Conservation (phyloP, 176 grass and related monocot species). For the Musa beccarii region DNA sequence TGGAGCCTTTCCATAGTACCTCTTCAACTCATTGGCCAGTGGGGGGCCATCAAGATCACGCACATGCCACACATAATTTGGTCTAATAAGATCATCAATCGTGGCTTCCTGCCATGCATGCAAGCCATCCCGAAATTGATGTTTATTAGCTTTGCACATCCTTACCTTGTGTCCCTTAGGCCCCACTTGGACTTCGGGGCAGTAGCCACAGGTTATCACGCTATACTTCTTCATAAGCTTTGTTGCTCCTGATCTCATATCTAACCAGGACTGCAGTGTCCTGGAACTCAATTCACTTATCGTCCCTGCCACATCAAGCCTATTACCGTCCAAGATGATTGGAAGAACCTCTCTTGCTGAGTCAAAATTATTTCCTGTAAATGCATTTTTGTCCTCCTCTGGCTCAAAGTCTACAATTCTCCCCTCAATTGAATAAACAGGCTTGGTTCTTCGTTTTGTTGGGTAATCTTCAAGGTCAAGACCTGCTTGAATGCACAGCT, state of each 20-base stretch:
- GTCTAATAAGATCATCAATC: slow-evolving; percentile 48
- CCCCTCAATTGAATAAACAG: slow-evolving; percentile 60
- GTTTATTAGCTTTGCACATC: slow-evolving; percentile 62
- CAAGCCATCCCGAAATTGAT: slow-evolving; percentile 51
- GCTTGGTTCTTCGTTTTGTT: slow-evolving; percentile 43
- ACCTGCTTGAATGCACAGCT: slow-evolving; percentile 63
- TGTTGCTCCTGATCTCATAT: slow-evolving; percentile 35
- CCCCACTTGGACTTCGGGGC: slow-evolving; percentile 63
- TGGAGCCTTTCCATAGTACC: slow-evolving; percentile 72
- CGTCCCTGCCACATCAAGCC: not conserved
- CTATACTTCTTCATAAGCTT: slow-evolving; percentile 52
- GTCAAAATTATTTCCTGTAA: not conserved
- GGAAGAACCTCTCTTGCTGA: not conserved
- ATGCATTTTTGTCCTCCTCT: slow-evolving; percentile 20
- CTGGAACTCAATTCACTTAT: slow-evolving; percentile 23
- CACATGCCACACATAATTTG: slow-evolving; percentile 59
- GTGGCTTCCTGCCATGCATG: slow-evolving; percentile 68
- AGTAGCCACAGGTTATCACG: slow-evolving; percentile 59
- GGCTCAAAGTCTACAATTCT: slow-evolving; percentile 57
- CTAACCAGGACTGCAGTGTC: slow-evolving; percentile 43
- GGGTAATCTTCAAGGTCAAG: slow-evolving; percentile 43
- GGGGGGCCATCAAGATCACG: not conserved
- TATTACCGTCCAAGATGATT: not conserved
- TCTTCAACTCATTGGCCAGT: slow-evolving; percentile 49
- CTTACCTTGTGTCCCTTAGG: slow-evolving; percentile 69